Percentiles rank a stretch among this genome's conserved stretches.
Conservation (phyloP, 2,329 filamentous ascomycete species). For the Cryphonectria naterciae region DNA sequence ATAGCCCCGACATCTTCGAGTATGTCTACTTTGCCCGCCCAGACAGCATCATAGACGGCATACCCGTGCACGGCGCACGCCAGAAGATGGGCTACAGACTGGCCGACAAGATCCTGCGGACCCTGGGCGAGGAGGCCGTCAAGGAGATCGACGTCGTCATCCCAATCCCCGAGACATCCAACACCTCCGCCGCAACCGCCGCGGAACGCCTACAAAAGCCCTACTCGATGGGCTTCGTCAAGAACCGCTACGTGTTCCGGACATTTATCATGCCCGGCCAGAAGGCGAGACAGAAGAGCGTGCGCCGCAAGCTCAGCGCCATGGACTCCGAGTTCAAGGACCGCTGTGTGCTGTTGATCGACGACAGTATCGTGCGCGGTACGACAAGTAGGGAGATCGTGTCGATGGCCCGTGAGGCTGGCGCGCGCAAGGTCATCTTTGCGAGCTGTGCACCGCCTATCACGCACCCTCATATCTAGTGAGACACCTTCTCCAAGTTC, state of each 20-base stretch:
- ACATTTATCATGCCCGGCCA: slow-evolving; percentile 74
- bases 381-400: slow-evolving; percentile 82
- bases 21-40: slow-evolving; percentile 86
- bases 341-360: slow-evolving; percentile 80
- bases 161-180: slow-evolving; percentile 78
- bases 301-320: slow-evolving; percentile 86
- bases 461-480: slow-evolving; percentile 83
- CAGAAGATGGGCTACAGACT: slow-evolving; percentile 86
- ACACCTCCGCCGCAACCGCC: slow-evolving; percentile 77
- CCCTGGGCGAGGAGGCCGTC: slow-evolving; percentile 70
- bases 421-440: slow-evolving; percentile 81
- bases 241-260: slow-evolving; percentile 82
- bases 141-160: slow-evolving; percentile 83
- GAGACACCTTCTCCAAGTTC: slow-evolving; percentile 41
- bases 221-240: slow-evolving; percentile 81
- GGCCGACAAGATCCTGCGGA: slow-evolving; percentile 70
- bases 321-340: slow-evolving; percentile 84
- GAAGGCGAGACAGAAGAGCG: slow-evolving; percentile 77
- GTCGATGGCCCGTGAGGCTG: slow-evolving; percentile 81
- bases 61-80: slow-evolving; percentile 81
- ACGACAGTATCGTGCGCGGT: slow-evolving; percentile 88
- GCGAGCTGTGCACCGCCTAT: slow-evolving; percentile 82
- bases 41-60: slow-evolving; percentile 83
- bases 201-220: slow-evolving; percentile 77
- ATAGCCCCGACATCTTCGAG: slow-evolving; percentile 86